Evolutionary conservation across 169 alveolate species (phyloP).

Genomic region (Cyclospora cayetanensis): DNA sequence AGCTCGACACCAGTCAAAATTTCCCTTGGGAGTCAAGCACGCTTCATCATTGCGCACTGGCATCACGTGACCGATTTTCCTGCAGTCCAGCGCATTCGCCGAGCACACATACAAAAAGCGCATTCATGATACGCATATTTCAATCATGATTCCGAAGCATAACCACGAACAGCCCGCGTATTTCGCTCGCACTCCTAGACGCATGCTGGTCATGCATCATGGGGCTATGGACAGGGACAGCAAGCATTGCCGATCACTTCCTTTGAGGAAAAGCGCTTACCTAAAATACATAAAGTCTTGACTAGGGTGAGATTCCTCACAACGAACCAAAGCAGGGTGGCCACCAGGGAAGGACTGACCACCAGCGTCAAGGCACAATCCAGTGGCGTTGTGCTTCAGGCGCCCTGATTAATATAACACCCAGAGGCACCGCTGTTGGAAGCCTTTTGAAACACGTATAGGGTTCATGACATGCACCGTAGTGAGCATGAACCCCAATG

Average conservation of each 20-base stretch:
- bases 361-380: slow-evolving; percentile 4
- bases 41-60: slow-evolving; percentile 79
- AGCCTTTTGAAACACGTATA: no score
- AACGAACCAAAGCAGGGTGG: neutral
- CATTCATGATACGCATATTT: no score
- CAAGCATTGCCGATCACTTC: neutral
- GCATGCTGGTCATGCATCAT: neutral
- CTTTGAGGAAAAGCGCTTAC: neutral
- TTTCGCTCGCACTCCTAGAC: no score
- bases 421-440: no score
- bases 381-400: slow-evolving; percentile 43
- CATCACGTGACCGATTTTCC: slow-evolving; percentile 75
- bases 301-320: slow-evolving; percentile 68
- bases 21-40: slow-evolving; percentile 67
- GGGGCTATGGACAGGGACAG: neutral
- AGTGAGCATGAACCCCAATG: no score
- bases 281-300: slow-evolving; percentile 80
- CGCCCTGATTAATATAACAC: no score
- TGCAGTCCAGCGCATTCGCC: no score
- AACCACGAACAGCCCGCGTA: no score
- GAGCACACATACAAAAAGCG: no score
- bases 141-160: neutral
- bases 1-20: slow-evolving; percentile 66
- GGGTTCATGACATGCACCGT: no score
- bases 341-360: slow-evolving; percentile 59